Evolutionary conservation across 352 stramenopile species (phyloP).

Genomic region (Pythium aquatile): DNA sequence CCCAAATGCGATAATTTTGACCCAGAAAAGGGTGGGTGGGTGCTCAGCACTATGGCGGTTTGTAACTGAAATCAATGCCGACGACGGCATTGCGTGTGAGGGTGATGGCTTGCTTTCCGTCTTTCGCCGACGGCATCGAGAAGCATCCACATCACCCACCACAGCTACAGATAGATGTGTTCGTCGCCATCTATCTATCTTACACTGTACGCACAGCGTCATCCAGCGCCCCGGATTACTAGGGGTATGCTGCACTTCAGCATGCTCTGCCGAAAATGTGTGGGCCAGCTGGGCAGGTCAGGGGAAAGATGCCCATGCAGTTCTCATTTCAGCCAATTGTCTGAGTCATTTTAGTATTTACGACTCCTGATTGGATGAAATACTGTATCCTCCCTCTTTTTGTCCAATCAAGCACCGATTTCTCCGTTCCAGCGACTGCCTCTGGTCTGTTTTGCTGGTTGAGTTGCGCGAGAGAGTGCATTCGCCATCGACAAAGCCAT

Average conservation of each 20-base stretch:
- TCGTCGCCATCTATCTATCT: not conserved
- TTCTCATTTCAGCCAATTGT: conserved; percentile 1
- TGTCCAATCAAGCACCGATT: conserved; percentile 22
- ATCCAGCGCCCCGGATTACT: not conserved
- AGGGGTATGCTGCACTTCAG: not conserved
- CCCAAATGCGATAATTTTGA: not conserved
- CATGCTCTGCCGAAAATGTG: conserved; percentile 1
- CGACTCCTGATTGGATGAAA: conserved; percentile 4
- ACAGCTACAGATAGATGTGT: not conserved
- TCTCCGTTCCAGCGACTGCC: conserved; percentile 27
- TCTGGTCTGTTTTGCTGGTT: conserved; percentile 12
- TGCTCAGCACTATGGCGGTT: not conserved
- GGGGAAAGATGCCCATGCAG: not conserved
- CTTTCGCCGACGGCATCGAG: conserved; percentile 2
- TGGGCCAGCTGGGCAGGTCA: conserved; percentile 2
- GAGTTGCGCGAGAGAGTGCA: conserved; percentile 23
- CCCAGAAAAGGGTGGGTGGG: not conserved
- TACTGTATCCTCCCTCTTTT: conserved; percentile 2
- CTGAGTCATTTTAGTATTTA: not conserved
- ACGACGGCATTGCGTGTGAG: not conserved
- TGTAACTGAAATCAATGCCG: not conserved
- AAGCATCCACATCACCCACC: not conserved
- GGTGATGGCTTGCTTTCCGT: not conserved
- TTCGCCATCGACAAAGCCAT: not conserved
- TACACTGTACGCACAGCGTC: not conserved